Percentiles rank a stretch among this genome's conserved stretches.
phyloP scores from a whole-genome alignment of 192 early-diverging fungal genomes.

The Funneliformis mosseae region DNA sequence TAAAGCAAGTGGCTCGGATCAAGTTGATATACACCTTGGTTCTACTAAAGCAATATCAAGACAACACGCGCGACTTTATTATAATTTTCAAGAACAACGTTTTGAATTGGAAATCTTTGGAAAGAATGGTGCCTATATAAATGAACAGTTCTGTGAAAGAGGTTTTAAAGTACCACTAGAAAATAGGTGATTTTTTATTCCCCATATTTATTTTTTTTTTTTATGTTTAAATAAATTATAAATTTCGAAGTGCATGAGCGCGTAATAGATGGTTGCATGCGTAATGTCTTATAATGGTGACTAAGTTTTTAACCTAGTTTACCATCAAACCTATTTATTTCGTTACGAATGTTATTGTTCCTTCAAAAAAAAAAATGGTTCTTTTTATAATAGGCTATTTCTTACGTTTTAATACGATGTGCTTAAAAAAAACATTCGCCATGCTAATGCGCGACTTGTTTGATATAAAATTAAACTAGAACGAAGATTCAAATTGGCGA shows the following conservation, averaged over 20 bases:
- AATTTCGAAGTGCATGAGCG: not conserved
- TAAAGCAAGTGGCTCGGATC: constrained; percentile 59
- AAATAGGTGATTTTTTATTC: constrained; percentile 52
- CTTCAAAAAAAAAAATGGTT: too few species aligned
- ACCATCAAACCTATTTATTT: constrained; percentile 5
- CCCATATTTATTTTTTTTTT: not conserved
- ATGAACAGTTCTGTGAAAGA: constrained; percentile 76
- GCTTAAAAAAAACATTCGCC: not conserved
- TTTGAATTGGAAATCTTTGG: constrained; percentile 89
- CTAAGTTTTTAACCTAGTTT: not conserved
- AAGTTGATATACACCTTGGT: constrained; percentile 87
- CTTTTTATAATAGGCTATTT: too few species aligned
- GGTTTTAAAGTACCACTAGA: constrained; percentile 64
- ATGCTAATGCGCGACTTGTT: constrained; percentile 2
- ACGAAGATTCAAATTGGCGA: constrained; percentile 87
- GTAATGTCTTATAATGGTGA: not conserved
- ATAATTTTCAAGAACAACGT: constrained; percentile 76
- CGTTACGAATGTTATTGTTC: too few species aligned
- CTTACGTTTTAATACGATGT: not conserved
- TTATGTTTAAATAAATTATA: not conserved
- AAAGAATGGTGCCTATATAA: constrained; percentile 88
- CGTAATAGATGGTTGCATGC: not conserved
- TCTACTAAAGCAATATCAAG: constrained; percentile 84
- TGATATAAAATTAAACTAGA: constrained; percentile 37
- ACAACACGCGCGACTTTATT: constrained; percentile 81